Evolutionary conservation across 1,139 yeast genomes (phyloP).

Genomic region (Saccharomyces uvarum): DNA sequence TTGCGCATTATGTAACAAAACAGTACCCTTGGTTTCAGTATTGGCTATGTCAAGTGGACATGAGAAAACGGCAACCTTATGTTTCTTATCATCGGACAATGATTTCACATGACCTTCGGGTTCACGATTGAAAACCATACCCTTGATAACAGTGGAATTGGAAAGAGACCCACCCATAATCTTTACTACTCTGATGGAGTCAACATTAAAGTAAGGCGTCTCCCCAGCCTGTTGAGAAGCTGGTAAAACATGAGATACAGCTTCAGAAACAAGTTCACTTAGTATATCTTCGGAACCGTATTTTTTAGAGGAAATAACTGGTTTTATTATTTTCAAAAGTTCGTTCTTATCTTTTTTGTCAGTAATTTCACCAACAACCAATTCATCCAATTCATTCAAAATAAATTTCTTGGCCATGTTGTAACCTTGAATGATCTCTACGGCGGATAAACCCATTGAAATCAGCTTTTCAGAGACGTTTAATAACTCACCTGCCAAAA

Average conservation of each 20-base stretch:
- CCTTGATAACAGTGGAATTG: conserved; percentile 75
- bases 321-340: conserved; percentile 66
- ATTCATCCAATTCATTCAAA: conserved; percentile 54
- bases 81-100: conserved; percentile 39
- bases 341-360: conserved; percentile 50
- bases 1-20: conserved; percentile 85
- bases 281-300: conserved; percentile 78
- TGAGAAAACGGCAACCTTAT: conserved; percentile 88
- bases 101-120: conserved; percentile 86
- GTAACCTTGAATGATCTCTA: conserved; percentile 86
- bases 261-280: conserved; percentile 75
- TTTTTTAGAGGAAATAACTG: conserved; percentile 90
- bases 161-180: conserved; percentile 85
- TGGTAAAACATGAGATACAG: conserved; percentile 75
- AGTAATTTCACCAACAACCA: conserved; percentile 57
- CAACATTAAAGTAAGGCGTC: conserved; percentile 66
- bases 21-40: conserved; percentile 97
- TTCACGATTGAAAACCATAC: conserved; percentile 96
- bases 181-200: conserved; percentile 88
- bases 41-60: conserved; percentile 91
- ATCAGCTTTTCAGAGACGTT: conserved; percentile 76
- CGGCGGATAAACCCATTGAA: conserved; percentile 78
- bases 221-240: conserved; percentile 37
- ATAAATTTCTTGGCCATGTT: conserved; percentile 75
- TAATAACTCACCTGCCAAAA: conserved; percentile 85